Percentiles rank a stretch among this genome's conserved stretches.
Conservation (phyloP, 2,329 filamentous ascomycete species). For the Ophiostoma quercus region DNA sequence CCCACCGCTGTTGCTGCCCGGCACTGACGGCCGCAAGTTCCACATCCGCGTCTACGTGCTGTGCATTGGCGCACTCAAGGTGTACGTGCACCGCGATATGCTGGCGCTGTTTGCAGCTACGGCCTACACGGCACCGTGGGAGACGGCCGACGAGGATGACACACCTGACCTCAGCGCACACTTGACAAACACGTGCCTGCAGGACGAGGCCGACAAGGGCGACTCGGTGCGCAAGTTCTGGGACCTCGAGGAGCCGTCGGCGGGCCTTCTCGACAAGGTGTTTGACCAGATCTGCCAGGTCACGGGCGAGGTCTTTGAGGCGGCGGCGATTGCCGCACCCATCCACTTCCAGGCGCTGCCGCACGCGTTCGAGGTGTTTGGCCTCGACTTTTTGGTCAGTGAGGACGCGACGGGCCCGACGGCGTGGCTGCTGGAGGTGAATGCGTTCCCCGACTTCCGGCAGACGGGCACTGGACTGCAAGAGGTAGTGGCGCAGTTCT, state of each 20-base stretch:
- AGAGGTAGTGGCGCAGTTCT: conserved; percentile 68
- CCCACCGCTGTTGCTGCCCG: conserved; percentile 68
- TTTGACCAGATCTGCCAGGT: conserved; percentile 68
- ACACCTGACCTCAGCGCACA: conserved; percentile 62
- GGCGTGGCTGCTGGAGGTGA: conserved; percentile 81
- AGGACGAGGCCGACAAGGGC: conserved; percentile 57
- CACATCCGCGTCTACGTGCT: conserved; percentile 91
- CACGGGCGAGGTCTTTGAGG: conserved; percentile 77
- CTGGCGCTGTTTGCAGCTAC: conserved; percentile 83
- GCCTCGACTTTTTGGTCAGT: conserved; percentile 84
- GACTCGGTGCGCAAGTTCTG: conserved; percentile 63
- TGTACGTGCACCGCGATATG: conserved; percentile 88
- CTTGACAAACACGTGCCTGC: conserved; percentile 93
- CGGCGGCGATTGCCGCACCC: conserved; percentile 74
- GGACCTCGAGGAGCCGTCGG: conserved; percentile 44
- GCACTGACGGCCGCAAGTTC: conserved; percentile 69
- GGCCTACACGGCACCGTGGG: conserved; percentile 62
- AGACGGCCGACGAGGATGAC: conserved; percentile 31
- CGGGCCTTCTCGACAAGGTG: conserved; percentile 48
- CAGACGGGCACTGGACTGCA: conserved; percentile 77
- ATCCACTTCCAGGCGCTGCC: conserved; percentile 87
- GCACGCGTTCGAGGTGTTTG: conserved; percentile 88
- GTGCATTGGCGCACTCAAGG: conserved; percentile 67
- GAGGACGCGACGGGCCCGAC: conserved; percentile 36
- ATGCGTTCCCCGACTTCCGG: conserved; percentile 92